A percentile compares a stretch with the other conserved stretches of the same genome.
phyloP scores from a whole-genome alignment of 2,329 filamentous ascomycete genomes.

The Xylariaceae sp. region DNA sequence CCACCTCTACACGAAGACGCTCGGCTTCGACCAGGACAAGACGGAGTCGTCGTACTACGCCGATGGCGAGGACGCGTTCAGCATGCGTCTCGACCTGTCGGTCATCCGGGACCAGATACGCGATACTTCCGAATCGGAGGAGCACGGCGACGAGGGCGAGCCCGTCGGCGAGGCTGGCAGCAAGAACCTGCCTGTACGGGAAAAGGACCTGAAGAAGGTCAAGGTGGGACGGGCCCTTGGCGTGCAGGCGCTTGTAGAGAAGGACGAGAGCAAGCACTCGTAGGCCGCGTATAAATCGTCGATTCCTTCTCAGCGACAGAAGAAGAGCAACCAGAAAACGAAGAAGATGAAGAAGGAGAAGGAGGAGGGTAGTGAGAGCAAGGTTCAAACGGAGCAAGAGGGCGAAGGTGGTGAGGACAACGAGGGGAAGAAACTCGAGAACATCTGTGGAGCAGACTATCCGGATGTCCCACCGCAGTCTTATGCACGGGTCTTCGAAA shows the following conservation, averaged over 20 bases:
- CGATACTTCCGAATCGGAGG: slow-evolving; percentile 50
- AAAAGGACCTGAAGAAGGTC: slow-evolving; percentile 75
- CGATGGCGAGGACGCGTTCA: slow-evolving; percentile 94
- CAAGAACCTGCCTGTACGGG: slow-evolving; percentile 31
- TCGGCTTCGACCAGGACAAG: slow-evolving; percentile 88
- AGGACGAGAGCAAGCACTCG: slow-evolving; percentile 64
- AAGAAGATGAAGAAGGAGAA: not conserved
- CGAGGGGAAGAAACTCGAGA: not conserved
- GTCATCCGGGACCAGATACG: slow-evolving; percentile 62
- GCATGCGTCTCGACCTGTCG: slow-evolving; percentile 86
- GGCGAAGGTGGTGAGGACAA: not conserved
- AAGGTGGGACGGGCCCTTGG: slow-evolving; percentile 83
- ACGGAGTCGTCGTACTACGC: slow-evolving; percentile 92
- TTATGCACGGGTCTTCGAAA: not conserved
- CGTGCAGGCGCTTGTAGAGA: slow-evolving; percentile 79
- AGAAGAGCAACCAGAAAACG: not conserved
- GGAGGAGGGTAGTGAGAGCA: not conserved
- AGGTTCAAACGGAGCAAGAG: not conserved
- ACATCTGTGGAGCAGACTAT: not conserved
- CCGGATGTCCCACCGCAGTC: too few relatives aligned
- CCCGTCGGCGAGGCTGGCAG: slow-evolving; percentile 64
- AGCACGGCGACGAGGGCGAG: slow-evolving; percentile 68
- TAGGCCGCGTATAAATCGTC: slow-evolving; percentile 26
- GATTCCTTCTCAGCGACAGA: not conserved
- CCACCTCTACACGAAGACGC: slow-evolving; percentile 89